A percentile compares a stretch with the other conserved stretches of the same genome.
phyloP scores from a whole-genome alignment of 768 basidiomycete genomes.

The Dentipellis sp. region DNA sequence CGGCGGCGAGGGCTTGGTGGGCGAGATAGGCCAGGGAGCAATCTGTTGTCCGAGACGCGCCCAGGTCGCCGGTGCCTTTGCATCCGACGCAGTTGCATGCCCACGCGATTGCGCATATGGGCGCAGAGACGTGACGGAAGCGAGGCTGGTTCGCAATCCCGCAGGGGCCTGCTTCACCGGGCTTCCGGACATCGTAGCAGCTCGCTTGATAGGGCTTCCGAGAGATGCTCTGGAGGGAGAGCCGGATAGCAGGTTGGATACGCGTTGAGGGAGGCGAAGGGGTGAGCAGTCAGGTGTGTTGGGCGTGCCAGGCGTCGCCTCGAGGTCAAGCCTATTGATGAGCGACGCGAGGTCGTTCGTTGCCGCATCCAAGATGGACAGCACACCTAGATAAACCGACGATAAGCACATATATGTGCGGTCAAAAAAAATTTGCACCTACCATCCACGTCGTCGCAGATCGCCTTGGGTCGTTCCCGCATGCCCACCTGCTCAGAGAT shows the following conservation, averaged over 20 bases:
- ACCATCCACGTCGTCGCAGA: constrained; percentile 48
- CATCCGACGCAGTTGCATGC: constrained; percentile 6
- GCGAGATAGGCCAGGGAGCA: constrained; percentile 49
- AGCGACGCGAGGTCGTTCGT: constrained; percentile 73
- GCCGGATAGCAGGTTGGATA: constrained; percentile 14
- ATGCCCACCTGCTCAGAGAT: constrained; percentile 56
- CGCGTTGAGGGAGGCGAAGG: constrained; percentile 15
- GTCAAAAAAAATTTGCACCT: constrained; percentile 8
- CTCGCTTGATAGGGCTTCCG: constrained; percentile 26
- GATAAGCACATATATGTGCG: not conserved
- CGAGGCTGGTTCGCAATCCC: constrained; percentile 24
- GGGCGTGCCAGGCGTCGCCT: constrained; percentile 59
- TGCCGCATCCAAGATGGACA: constrained; percentile 69
- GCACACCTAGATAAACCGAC: constrained; percentile 30
- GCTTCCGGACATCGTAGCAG: constrained; percentile 8
- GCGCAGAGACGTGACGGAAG: constrained; percentile 39
- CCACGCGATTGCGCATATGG: constrained; percentile 35
- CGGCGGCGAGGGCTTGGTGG: constrained; percentile 22
- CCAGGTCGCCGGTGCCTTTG: constrained; percentile 4
- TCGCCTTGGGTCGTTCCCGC: constrained; percentile 35
- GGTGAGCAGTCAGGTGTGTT: constrained; percentile 32
- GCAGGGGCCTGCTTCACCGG: constrained; percentile 17
- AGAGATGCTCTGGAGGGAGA: constrained; percentile 12
- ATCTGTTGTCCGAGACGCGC: constrained; percentile 42
- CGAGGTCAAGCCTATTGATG: constrained; percentile 73